Evolutionary conservation across 1,139 yeast genomes (phyloP).

Genomic region (Yarrowia galli): DNA sequence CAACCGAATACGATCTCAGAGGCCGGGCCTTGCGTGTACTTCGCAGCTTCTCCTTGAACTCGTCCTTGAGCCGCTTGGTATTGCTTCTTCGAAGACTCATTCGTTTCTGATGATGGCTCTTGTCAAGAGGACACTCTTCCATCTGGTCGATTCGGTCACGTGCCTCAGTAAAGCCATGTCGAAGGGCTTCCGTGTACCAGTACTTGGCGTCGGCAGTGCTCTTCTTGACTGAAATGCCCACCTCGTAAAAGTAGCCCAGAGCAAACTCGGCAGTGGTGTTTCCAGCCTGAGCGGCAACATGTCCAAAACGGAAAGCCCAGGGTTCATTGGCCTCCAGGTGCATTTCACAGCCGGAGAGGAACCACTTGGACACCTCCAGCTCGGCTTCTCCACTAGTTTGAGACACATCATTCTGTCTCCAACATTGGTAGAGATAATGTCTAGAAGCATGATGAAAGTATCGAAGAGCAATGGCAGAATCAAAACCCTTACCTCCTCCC

Average conservation of each 20-base stretch:
- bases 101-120: constrained; percentile 22
- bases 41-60: constrained; percentile 31
- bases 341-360: constrained; percentile 45
- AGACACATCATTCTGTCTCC: constrained; percentile 38
- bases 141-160: constrained; percentile 46
- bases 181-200: constrained; percentile 49
- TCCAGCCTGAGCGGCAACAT: constrained; percentile 49
- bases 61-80: constrained; percentile 24
- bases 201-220: constrained; percentile 48
- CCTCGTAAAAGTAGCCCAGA: constrained; percentile 54
- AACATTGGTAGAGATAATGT: constrained; percentile 48
- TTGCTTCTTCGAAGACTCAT: constrained; percentile 11
- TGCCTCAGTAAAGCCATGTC: constrained; percentile 50
- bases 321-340: constrained; percentile 51
- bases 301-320: constrained; percentile 53
- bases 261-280: constrained; percentile 53
- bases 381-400: constrained; percentile 50
- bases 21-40: background rate
- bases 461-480: constrained; percentile 52
- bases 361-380: constrained; percentile 54
- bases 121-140: constrained; percentile 38
- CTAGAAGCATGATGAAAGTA: constrained; percentile 53
- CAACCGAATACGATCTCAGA: constrained; percentile 11
- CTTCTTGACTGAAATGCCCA: constrained; percentile 51
- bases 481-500: constrained; percentile 51